Evolutionary conservation across 2,329 filamentous ascomycete genomes (phyloP).

Genomic region (Albifimbria verrucaria): DNA sequence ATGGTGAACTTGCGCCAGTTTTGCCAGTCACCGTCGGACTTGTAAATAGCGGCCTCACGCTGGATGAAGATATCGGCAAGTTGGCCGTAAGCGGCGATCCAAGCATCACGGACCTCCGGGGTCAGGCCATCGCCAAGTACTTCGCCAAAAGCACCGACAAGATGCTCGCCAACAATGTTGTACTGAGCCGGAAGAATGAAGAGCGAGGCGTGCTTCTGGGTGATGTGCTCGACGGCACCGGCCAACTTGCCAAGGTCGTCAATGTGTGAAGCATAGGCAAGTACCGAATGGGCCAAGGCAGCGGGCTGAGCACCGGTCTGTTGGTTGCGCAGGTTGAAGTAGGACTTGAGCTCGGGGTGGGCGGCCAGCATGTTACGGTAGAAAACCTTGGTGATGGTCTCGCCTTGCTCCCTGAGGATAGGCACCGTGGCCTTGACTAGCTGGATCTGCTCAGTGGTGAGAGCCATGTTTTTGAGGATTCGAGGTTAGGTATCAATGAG

Average conservation of each 20-base stretch:
- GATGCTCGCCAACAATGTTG: constrained; percentile 63
- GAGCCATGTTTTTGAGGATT: constrained; percentile 33
- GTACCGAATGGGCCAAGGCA: constrained; percentile 67
- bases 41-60: constrained; percentile 61
- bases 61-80: constrained; percentile 69
- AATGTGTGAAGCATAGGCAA: constrained; percentile 71
- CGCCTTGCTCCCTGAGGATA: constrained; percentile 65
- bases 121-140: constrained; percentile 68
- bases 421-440: constrained; percentile 78
- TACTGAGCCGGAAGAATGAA: constrained; percentile 69
- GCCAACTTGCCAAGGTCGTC: constrained; percentile 62
- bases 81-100: constrained; percentile 68
- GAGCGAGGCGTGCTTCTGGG: constrained; percentile 73
- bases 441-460: constrained; percentile 62
- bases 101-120: constrained; percentile 63
- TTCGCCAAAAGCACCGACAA: constrained; percentile 64
- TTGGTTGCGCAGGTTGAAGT: constrained; percentile 72
- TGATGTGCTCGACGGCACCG: constrained; percentile 63
- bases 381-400: constrained; percentile 67
- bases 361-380: constrained; percentile 65
- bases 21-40: constrained; percentile 39
- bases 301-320: constrained; percentile 62
- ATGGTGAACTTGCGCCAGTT: constrained; percentile 55
- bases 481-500: background rate
- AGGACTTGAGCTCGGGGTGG: constrained; percentile 62